Conservation (phyloP, 805 yeast genomes). For the Novakomyces olei region DNA sequence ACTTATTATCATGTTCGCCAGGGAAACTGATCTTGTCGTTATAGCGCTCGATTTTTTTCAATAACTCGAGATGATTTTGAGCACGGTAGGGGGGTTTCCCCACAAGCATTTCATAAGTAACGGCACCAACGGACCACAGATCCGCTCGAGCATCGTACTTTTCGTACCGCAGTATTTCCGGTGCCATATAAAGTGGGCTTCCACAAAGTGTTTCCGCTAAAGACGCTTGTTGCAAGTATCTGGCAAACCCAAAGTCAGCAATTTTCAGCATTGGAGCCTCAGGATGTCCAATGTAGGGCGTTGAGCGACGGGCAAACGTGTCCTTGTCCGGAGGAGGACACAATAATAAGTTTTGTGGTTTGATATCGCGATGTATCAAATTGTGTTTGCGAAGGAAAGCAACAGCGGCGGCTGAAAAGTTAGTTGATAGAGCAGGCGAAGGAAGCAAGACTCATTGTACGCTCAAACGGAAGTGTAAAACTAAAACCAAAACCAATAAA, state of each 20-base stretch:
- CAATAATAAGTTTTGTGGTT: conserved; percentile 69
- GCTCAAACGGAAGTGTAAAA: too few species aligned
- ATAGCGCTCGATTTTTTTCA: conserved; percentile 63
- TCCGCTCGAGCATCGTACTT: conserved; percentile 95
- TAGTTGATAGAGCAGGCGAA: too few species aligned
- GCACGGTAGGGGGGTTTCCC: conserved; percentile 97
- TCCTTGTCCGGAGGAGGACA: conserved; percentile 60
- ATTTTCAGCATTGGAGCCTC: conserved; percentile 70
- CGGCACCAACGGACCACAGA: conserved; percentile 96
- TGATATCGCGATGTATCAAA: conserved; percentile 83
- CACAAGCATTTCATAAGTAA: conserved; percentile 78
- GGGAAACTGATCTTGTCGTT: conserved; percentile 68
- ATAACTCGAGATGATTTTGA: conserved; percentile 71
- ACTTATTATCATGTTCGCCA: conserved; percentile 34
- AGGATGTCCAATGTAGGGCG: neutral
- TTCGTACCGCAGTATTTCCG: conserved; percentile 82
- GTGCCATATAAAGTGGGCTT: conserved; percentile 95
- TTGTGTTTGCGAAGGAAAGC: conserved; percentile 61
- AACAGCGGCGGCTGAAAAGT: conserved; percentile 61
- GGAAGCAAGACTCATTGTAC: too few species aligned
- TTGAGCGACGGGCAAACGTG: conserved; percentile 8
- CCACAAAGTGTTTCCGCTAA: conserved; percentile 96
- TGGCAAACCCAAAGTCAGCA: conserved; percentile 95
- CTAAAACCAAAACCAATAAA: too few species aligned
- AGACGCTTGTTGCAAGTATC: conserved; percentile 78